These are phyloP conservation scores for Triticum dicoccoides DNA, from an alignment of 176 grass and related monocot genomes.

Conservation along the genomic window DNA sequence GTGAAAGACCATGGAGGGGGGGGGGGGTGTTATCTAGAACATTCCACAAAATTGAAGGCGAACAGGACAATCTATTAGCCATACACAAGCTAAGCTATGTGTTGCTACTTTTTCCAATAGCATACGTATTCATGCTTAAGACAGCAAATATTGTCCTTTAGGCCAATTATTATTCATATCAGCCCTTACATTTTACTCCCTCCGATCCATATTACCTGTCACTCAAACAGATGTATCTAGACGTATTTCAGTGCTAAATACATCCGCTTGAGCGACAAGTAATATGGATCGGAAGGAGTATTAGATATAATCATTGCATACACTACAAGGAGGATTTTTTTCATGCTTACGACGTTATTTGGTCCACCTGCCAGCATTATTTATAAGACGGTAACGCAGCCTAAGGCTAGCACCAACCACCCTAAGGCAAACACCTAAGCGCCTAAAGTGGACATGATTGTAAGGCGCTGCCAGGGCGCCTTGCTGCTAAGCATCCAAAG, in stretches of 20 bases:
- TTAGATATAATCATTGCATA: not conserved
- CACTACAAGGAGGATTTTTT: not conserved
- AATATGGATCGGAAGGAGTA: not conserved
- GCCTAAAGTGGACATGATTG: too few species aligned
- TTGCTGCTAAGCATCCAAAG: too few species aligned
- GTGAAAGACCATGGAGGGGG: not conserved
- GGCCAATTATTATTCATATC: not conserved
- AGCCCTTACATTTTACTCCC: not conserved
- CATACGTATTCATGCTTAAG: not conserved
- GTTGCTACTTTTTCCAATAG: not conserved
- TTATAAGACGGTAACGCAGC: too few species aligned
- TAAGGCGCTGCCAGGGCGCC: too few species aligned
- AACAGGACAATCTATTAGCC: not conserved
- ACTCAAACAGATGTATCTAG: too few species aligned
- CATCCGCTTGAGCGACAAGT: too few species aligned
- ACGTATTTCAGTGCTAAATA: too few species aligned
- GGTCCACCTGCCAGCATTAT: not conserved
- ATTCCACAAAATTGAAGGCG: not conserved
- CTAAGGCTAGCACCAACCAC: too few species aligned
- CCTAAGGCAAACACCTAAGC: too few species aligned
- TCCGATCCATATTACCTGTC: too few species aligned
- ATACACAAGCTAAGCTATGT: not conserved
- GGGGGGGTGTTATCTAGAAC: not conserved
- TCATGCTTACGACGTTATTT: not conserved
- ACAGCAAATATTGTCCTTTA: not conserved